Percentiles rank a stretch among this genome's conserved stretches.
phyloP scores from a whole-genome alignment of 306 rosid species.

The Sesbania bispinosa region DNA sequence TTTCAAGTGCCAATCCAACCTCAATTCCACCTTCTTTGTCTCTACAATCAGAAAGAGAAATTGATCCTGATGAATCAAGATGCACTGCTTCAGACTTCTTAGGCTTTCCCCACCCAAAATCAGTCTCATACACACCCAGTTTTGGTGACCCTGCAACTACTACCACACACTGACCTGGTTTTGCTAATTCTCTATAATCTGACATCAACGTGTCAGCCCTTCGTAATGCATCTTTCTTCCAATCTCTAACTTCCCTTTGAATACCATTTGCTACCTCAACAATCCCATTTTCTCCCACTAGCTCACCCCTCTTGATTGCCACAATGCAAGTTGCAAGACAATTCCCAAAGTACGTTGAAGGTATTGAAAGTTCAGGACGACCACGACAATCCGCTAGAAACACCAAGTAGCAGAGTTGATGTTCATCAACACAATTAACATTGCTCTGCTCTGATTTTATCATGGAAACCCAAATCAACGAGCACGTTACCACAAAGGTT shows the following conservation, averaged over 20 bases:
- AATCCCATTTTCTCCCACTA: neutral
- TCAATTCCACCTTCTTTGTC: neutral
- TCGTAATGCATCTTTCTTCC: neutral
- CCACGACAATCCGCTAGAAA: neutral
- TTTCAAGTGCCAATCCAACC: neutral
- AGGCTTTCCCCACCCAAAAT: neutral
- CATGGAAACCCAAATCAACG: neutral
- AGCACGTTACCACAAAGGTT: neutral
- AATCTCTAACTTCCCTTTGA: neutral
- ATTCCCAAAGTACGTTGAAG: neutral
- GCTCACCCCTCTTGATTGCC: neutral
- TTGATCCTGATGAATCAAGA: neutral
- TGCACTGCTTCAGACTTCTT: neutral
- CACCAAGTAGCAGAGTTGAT: neutral
- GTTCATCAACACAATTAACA: neutral
- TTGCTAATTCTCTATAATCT: neutral
- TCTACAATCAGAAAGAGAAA: neutral
- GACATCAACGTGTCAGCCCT: neutral
- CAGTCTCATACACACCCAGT: neutral
- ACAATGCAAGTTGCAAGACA: neutral
- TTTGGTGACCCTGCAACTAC: neutral
- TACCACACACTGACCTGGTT: neutral
- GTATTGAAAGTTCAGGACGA: neutral
- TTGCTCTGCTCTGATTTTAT: neutral
- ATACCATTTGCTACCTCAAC: neutral